Conservation (phyloP, 192 early-diverging fungal species). For the Kappamyces sp. region DNA sequence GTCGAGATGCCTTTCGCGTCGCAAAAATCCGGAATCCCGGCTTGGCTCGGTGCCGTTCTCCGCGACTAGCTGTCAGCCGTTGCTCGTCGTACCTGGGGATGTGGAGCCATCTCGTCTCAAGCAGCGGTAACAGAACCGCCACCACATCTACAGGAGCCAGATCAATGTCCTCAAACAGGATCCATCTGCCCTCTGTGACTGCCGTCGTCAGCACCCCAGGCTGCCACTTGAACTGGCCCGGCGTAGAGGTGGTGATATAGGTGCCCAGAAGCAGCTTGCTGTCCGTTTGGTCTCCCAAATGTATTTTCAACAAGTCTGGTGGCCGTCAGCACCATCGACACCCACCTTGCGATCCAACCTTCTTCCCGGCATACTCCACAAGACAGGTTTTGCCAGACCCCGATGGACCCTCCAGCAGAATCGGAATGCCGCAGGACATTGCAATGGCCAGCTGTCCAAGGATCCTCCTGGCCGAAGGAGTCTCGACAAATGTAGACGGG, state of each 20-base stretch:
- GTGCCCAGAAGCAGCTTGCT: conserved; percentile 91
- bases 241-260: conserved; percentile 84
- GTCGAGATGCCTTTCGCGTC: conserved; percentile 46
- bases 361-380: conserved; percentile 77
- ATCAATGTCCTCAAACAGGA: conserved; percentile 96
- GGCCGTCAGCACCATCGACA: background rate
- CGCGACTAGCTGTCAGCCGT: too few relatives aligned
- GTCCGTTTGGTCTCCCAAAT: conserved; percentile 94
- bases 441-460: conserved; percentile 78
- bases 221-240: conserved; percentile 94
- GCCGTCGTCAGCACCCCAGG: conserved; percentile 88
- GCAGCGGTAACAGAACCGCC: conserved; percentile 81
- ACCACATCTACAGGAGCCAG: conserved; percentile 91
- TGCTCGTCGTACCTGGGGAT: too few relatives aligned
- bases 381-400: conserved; percentile 89
- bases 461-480: conserved; percentile 68
- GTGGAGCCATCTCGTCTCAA: conserved; percentile 85
- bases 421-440: conserved; percentile 76
- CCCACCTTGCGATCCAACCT: conserved; percentile 56
- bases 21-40: conserved; percentile 89
- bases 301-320: conserved; percentile 79
- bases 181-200: conserved; percentile 85
- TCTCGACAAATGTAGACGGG: conserved; percentile 56
- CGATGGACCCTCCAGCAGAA: conserved; percentile 76
- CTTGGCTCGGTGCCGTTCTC: conserved; percentile 77